Percentiles rank a stretch among this genome's conserved stretches.
Evolutionary conservation across 2,329 filamentous ascomycete genomes (phyloP).

Genomic region (Neophaeococcomyces aloes): DNA sequence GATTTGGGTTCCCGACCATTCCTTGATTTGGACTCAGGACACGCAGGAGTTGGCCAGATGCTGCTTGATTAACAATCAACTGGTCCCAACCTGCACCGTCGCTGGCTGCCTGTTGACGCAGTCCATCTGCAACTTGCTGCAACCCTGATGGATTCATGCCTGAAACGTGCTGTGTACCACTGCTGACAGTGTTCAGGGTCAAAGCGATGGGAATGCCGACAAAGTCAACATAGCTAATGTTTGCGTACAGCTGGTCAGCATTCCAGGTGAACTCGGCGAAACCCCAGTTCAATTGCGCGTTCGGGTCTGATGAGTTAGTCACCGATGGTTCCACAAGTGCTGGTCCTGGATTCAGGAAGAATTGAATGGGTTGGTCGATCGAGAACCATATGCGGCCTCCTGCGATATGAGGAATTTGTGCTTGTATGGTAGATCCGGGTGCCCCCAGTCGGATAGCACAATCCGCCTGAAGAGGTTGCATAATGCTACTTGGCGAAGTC

Average conservation of each 20-base stretch:
- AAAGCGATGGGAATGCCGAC: slow-evolving; percentile 53
- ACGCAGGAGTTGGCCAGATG: slow-evolving; percentile 25
- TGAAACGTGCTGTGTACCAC: slow-evolving; percentile 41
- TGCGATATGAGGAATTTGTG: slow-evolving; percentile 59
- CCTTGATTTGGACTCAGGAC: slow-evolving; percentile 35
- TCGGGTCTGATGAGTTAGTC: slow-evolving; percentile 54
- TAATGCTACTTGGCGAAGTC: slow-evolving; percentile 42
- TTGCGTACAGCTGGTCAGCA: slow-evolving; percentile 50
- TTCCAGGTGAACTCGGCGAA: slow-evolving; percentile 64
- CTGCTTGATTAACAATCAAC: slow-evolving; percentile 36
- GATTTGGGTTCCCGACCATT: slow-evolving; percentile 31
- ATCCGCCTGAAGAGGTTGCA: slow-evolving; percentile 43
- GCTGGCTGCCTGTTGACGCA: slow-evolving; percentile 44
- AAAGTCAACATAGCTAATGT: slow-evolving; percentile 69
- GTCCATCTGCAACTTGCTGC: slow-evolving; percentile 42
- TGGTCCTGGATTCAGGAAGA: slow-evolving; percentile 60
- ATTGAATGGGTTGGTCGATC: slow-evolving; percentile 50
- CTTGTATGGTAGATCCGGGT: slow-evolving; percentile 47
- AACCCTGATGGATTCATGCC: slow-evolving; percentile 52
- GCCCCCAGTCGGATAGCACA: slow-evolving; percentile 54
- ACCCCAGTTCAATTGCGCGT: slow-evolving; percentile 52
- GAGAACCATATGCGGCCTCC: slow-evolving; percentile 66
- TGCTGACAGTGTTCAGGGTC: slow-evolving; percentile 35
- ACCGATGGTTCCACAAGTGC: slow-evolving; percentile 65
- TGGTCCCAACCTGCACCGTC: slow-evolving; percentile 55